Evolutionary conservation across 2,329 filamentous ascomycete genomes (phyloP), one percentile per base, ranked within the genome.

Genomic region (Pestalotiopsis sp.): DNA sequence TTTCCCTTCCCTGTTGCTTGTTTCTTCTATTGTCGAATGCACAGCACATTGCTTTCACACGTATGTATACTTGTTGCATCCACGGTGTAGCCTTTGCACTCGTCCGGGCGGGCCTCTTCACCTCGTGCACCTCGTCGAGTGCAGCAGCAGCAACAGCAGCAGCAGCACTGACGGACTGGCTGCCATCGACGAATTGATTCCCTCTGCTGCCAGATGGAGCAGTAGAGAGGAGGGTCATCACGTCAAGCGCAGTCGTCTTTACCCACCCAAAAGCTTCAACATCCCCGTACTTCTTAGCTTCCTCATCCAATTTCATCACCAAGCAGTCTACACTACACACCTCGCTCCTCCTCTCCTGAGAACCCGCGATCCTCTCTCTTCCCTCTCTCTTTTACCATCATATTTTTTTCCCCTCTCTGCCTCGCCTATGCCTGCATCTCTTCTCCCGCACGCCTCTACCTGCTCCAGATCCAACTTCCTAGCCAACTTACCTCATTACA

Each of bases 201-300:
- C n/a, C 45, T 52, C 45, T 52, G n/a, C 27, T 56, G 45, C 45
- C 14, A 66, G 41, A 65, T 49, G 41, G 62, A 65, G 31, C n/a
- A 45, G 60, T 41, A 39, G 25, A 60, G 25, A 31, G 49, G 41
- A 49, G 38, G 65, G 52, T 31, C 65, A 67, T 67, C 65, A 67
- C 65, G 65, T 60, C 65, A 67, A 60, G 65, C 65, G 52, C 27
- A 45, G n/a, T 67, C 65, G 27, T n/a, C 63, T 59, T 49, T 60
- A 64, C 41, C 61, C 61, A 64, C 61, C 61, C 61, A 64, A 36
- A 45, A 64, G 61, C 61, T 64, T 31, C 61, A 64, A 52, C 36
- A 62, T 38, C 59, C 59, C 59, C 27, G 59, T 66, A 58, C 64
- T 66, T 66, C 31, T 45, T 52, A 66, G 64, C 64, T 66, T 58